A percentile compares a stretch with the other conserved stretches of the same genome.
Conservation (phyloP, 1,284 basidiomycete species). For the Cryptococcus sp. region DNA sequence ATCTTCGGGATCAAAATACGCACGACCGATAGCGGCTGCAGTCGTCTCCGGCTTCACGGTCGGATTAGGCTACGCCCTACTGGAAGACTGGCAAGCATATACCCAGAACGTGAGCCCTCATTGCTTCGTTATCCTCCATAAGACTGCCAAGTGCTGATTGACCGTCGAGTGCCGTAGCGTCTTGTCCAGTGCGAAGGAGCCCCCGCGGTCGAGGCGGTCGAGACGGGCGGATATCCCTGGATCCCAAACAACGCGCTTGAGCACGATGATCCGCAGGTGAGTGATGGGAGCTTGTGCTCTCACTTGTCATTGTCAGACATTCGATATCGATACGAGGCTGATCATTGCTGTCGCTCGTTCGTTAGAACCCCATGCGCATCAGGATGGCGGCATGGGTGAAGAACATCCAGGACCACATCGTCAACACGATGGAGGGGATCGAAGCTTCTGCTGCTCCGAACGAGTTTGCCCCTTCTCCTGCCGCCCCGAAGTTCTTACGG, state of each 20-base stretch:
- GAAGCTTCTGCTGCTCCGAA: constrained; percentile 65
- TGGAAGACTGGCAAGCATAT: background rate
- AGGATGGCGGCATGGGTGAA: constrained; percentile 79
- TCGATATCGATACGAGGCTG: background rate
- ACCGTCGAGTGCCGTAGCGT: constrained; percentile 2
- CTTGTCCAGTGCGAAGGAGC: constrained; percentile 37
- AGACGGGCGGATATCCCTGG: constrained; percentile 40
- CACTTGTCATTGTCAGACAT: background rate
- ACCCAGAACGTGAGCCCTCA: background rate
- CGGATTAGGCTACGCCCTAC: constrained; percentile 7
- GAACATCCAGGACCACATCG: constrained; percentile 78
- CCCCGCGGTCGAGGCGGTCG: constrained; percentile 33
- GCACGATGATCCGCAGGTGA: constrained; percentile 49
- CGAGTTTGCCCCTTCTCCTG: constrained; percentile 20
- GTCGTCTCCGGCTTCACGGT: background rate
- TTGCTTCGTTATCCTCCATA: background rate
- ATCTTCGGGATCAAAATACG: constrained; percentile 11
- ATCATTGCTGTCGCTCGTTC: background rate
- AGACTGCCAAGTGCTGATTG: background rate
- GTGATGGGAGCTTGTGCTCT: constrained; percentile 13
- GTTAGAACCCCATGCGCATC: constrained; percentile 69
- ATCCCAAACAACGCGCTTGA: constrained; percentile 44
- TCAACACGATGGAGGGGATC: constrained; percentile 73
- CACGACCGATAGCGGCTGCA: constrained; percentile 5
- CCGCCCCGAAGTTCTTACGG: constrained; percentile 67